Percentiles rank a stretch among this genome's conserved stretches.
These are phyloP conservation scores for Podospora pseudocomata DNA, from an alignment of 495 filamentous ascomycete genomes.

Conservation along the genomic window DNA sequence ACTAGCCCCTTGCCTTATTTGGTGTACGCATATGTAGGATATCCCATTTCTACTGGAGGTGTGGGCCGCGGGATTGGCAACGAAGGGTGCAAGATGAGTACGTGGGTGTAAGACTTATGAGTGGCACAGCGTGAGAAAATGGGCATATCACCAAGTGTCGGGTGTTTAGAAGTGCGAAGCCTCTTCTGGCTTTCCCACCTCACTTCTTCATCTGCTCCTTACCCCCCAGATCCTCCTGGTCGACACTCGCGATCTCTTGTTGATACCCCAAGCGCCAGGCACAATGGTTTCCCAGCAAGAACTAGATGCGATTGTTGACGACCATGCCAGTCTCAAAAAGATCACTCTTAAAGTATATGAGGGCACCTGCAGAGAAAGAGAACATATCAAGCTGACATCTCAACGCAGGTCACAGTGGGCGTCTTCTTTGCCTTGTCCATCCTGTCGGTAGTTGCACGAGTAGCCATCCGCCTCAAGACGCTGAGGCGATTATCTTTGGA, in stretches of 20 bases:
- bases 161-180: not conserved
- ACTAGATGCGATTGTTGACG: not conserved
- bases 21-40: not conserved
- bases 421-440: constrained; percentile 25
- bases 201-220: not conserved
- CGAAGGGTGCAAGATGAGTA: not conserved
- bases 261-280: not conserved
- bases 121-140: not conserved
- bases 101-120: not conserved
- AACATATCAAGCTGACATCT: not conserved
- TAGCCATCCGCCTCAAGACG: constrained; percentile 21
- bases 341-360: not conserved
- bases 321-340: not conserved
- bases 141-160: not conserved
- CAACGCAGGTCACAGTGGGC: constrained; percentile 25
- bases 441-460: constrained; percentile 8
- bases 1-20: not conserved
- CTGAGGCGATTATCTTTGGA: constrained; percentile 17
- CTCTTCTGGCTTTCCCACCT: not conserved
- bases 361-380: not conserved
- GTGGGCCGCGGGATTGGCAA: not conserved
- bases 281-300: constrained; percentile 1
- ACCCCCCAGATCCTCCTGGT: not conserved
- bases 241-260: not conserved
- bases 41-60: not conserved